A percentile compares a stretch with the other conserved stretches of the same genome.
Evolutionary conservation across 306 rosid genomes (phyloP).

Genomic region (Clitoria ternatea): DNA sequence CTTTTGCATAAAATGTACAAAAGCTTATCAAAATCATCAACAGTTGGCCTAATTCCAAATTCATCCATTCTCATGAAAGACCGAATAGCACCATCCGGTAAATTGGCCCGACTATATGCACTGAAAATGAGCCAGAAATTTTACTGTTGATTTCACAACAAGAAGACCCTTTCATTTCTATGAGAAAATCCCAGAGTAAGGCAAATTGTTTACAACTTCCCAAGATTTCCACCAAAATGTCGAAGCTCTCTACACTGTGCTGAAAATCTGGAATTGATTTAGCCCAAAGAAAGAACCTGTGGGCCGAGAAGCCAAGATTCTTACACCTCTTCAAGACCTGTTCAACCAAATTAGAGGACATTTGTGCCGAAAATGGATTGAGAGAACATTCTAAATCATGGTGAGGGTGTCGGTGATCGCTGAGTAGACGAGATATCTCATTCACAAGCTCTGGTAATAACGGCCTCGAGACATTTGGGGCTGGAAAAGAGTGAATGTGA

Average conservation of each 20-base stretch:
- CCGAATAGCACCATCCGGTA: constrained; percentile 74
- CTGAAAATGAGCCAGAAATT: constrained; percentile 72
- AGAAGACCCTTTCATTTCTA: constrained; percentile 50
- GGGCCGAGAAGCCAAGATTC: constrained; percentile 72
- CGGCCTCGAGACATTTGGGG: constrained; percentile 17
- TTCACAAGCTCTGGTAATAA: constrained; percentile 54
- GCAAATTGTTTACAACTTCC: constrained; percentile 76
- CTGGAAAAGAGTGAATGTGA: constrained; percentile 24
- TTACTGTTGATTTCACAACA: constrained; percentile 45
- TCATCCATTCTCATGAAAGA: constrained; percentile 75
- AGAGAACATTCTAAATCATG: constrained; percentile 70
- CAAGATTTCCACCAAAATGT: constrained; percentile 66
- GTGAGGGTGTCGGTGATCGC: constrained; percentile 75
- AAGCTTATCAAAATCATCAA: constrained; percentile 70
- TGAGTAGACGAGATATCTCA: constrained; percentile 75
- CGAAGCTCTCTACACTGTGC: constrained; percentile 60
- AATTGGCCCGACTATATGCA: constrained; percentile 63
- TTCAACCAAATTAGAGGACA: constrained; percentile 65
- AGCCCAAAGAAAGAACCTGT: constrained; percentile 94
- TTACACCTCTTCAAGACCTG: constrained; percentile 85
- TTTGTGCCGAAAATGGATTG: constrained; percentile 46
- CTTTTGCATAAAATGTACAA: constrained; percentile 58
- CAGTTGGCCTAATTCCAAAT: constrained; percentile 59
- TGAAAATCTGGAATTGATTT: constrained; percentile 60
- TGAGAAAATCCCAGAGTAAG: constrained; percentile 81